Percentiles rank a stretch among this genome's conserved stretches.
phyloP scores from a whole-genome alignment of 257 asterid genomes.

The Solanum phureja region DNA sequence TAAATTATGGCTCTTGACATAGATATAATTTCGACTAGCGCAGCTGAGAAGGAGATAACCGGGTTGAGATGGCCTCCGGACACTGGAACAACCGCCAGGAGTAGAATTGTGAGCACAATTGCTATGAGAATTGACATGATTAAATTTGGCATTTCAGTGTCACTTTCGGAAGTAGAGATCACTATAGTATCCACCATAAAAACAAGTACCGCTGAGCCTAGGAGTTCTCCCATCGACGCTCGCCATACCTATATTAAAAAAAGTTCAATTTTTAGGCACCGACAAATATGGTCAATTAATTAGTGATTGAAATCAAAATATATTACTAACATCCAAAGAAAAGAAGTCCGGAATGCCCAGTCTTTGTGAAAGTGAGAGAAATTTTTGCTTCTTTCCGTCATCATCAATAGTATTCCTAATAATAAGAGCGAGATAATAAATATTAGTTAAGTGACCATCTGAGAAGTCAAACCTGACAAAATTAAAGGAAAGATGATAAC shows the following conservation, averaged over 20 bases:
- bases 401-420: background rate
- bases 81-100: slow-evolving; percentile 52
- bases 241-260: slow-evolving; percentile 46
- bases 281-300: background rate
- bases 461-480: no score
- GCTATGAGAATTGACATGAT: slow-evolving; percentile 42
- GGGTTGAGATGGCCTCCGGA: no score
- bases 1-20: no score
- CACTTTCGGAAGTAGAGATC: slow-evolving; percentile 41
- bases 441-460: no score
- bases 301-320: background rate
- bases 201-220: slow-evolving; percentile 61
- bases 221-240: slow-evolving; percentile 59
- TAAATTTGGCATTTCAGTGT: slow-evolving; percentile 44
- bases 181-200: slow-evolving; percentile 64
- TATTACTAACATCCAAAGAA: slow-evolving; percentile 30
- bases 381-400: slow-evolving; percentile 10
- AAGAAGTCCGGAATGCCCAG: slow-evolving; percentile 43
- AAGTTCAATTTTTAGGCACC: background rate
- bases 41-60: no score
- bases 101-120: slow-evolving; percentile 37
- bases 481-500: background rate
- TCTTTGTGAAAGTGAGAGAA: slow-evolving; percentile 22
- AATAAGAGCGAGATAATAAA: no score
- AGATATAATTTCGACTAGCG: no score